Conservation (phyloP, 164 flowering plant genomes). For the Vitis cinerea region DNA sequence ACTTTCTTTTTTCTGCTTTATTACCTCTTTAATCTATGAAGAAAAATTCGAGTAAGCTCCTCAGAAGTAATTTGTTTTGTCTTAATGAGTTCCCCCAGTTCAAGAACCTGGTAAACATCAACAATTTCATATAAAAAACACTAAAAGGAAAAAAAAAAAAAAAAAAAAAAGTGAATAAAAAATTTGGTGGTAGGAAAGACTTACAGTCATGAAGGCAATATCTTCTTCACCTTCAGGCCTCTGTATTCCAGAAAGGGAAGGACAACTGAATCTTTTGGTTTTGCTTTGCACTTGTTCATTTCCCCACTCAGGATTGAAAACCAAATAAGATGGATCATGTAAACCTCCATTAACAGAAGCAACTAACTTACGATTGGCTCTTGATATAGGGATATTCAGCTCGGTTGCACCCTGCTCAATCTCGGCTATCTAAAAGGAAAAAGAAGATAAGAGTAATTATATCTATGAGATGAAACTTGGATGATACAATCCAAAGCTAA, state of each 20-base stretch:
- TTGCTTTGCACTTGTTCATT: too few relatives aligned
- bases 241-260: slow-evolving; percentile 34
- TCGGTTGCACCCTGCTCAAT: too few relatives aligned
- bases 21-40: slow-evolving; percentile 74
- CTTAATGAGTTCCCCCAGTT: slow-evolving; percentile 63
- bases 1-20: background rate
- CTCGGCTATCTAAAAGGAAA: too few relatives aligned
- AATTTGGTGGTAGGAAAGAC: slow-evolving; percentile 3
- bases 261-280: slow-evolving; percentile 38
- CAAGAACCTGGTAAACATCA: slow-evolving; percentile 56
- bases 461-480: too few relatives aligned
- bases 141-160: background rate
- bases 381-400: too few relatives aligned
- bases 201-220: slow-evolving; percentile 85
- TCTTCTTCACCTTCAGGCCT: slow-evolving; percentile 57
- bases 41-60: slow-evolving; percentile 61
- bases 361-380: too few relatives aligned
- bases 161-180: background rate
- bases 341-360: too few relatives aligned
- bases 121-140: background rate
- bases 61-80: slow-evolving; percentile 67
- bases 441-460: too few relatives aligned
- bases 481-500: too few relatives aligned
- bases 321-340: too few relatives aligned
- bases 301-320: too few relatives aligned